These are phyloP conservation scores for Hydrangea macrophylla DNA, from an alignment of 148 eudicot species.

Conservation along the genomic window DNA sequence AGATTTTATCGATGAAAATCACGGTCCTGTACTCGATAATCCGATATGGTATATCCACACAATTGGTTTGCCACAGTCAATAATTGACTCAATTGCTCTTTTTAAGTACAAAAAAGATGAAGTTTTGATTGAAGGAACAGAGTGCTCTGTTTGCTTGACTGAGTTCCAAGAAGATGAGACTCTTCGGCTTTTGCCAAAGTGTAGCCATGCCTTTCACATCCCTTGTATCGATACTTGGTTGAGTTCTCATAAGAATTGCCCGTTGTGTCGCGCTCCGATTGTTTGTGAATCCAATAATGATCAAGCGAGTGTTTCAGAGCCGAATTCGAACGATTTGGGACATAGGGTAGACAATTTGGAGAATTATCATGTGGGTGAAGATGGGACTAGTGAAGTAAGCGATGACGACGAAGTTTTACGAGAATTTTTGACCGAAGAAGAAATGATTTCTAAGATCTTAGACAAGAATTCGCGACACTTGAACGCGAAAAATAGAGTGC, in stretches of 20 bases:
- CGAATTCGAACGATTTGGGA: background rate
- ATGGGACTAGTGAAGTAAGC: constrained; percentile 15
- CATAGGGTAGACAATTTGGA: constrained; percentile 1
- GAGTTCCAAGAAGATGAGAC: constrained; percentile 27
- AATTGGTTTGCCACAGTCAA: constrained; percentile 17
- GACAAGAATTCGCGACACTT: constrained; percentile 8
- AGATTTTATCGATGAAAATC: constrained; percentile 20
- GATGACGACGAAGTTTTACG: constrained; percentile 10
- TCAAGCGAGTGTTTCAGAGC: background rate
- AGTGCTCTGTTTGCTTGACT: constrained; percentile 27
- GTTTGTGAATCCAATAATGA: background rate
- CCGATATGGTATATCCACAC: constrained; percentile 26
- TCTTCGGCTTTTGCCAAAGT: constrained; percentile 27
- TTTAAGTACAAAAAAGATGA: constrained; percentile 19
- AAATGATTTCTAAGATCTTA: constrained; percentile 15
- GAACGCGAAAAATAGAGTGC: constrained; percentile 20
- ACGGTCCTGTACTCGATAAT: constrained; percentile 14
- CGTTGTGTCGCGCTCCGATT: constrained; percentile 23
- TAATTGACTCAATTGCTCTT: constrained; percentile 17
- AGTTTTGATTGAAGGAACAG: constrained; percentile 17
- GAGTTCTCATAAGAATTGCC: constrained; percentile 24
- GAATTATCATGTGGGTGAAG: background rate
- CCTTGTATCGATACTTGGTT: constrained; percentile 28
- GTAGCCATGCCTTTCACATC: constrained; percentile 28
- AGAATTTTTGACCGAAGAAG: constrained; percentile 24